phyloP scores from a whole-genome alignment of 208 protist genomes.

The Crithidia brevicula region DNA sequence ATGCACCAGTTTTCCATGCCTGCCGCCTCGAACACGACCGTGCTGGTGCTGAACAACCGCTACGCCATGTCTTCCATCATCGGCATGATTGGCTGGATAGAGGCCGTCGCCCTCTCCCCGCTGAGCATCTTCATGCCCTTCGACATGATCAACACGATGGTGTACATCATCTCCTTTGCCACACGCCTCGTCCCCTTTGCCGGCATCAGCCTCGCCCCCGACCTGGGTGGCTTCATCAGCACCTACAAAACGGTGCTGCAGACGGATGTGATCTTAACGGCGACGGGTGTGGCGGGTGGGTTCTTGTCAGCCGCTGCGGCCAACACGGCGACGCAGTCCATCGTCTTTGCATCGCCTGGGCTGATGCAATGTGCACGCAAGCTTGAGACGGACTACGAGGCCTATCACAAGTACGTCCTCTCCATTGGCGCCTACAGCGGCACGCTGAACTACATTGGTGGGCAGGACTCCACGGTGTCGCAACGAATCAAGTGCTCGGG shows the following conservation, averaged over 20 bases:
- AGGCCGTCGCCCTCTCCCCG: slow-evolving; percentile 65
- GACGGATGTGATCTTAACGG: slow-evolving; percentile 46
- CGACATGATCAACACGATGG: slow-evolving; percentile 49
- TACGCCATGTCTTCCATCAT: slow-evolving; percentile 58
- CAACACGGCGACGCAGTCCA: slow-evolving; percentile 35
- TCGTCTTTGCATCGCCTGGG: slow-evolving; percentile 67
- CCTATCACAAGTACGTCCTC: slow-evolving; percentile 61
- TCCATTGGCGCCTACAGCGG: slow-evolving; percentile 50
- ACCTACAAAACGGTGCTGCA: slow-evolving; percentile 5
- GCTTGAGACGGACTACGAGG: slow-evolving; percentile 27
- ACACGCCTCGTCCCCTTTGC: slow-evolving; percentile 49
- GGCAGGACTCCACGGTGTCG: slow-evolving; percentile 50
- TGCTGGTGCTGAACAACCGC: slow-evolving; percentile 60
- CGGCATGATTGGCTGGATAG: slow-evolving; percentile 60
- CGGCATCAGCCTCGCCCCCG: slow-evolving; percentile 23
- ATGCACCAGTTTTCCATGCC: slow-evolving; percentile 50
- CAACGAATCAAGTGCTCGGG: slow-evolving; percentile 52
- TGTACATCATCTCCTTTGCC: slow-evolving; percentile 62
- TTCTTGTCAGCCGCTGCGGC: slow-evolving; percentile 49
- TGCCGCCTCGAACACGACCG: slow-evolving; percentile 34
- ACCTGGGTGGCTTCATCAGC: slow-evolving; percentile 33
- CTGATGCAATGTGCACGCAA: slow-evolving; percentile 53
- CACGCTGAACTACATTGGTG: slow-evolving; percentile 59
- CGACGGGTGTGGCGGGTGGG: slow-evolving; percentile 56
- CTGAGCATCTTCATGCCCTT: slow-evolving; percentile 69